Evolutionary conservation across 2,329 filamentous ascomycete species (phyloP).

Genomic region (Pseudocercospora macadamiae): DNA sequence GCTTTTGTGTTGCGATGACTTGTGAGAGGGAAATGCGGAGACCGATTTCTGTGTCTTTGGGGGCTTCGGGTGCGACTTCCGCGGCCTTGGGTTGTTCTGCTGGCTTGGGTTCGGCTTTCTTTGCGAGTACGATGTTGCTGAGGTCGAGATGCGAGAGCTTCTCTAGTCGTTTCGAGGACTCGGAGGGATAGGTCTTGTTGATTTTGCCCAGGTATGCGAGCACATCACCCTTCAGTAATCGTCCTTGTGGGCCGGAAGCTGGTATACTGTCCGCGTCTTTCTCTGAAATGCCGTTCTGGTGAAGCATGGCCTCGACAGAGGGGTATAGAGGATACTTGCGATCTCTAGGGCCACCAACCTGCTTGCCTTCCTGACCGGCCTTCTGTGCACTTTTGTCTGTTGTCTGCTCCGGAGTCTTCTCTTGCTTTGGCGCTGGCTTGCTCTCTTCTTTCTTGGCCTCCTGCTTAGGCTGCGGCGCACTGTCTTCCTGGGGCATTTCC

Average conservation of each 20-base stretch:
- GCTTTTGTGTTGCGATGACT: conserved; percentile 78
- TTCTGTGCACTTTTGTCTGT: conserved; percentile 14
- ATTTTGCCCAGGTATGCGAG: conserved; percentile 86
- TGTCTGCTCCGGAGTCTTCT: conserved; percentile 16
- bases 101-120: conserved; percentile 38
- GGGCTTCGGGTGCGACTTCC: conserved; percentile 45
- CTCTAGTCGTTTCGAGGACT: conserved; percentile 70
- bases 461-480: conserved; percentile 20
- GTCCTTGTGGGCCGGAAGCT: conserved; percentile 82
- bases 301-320: conserved; percentile 80
- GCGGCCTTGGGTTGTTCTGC: conserved; percentile 50
- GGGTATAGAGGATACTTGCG: conserved; percentile 76
- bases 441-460: conserved; percentile 19
- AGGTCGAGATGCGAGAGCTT: conserved; percentile 85
- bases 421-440: conserved; percentile 12
- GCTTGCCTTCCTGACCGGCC: conserved; percentile 23
- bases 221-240: conserved; percentile 92
- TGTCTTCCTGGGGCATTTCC: conserved; percentile 73
- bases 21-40: conserved; percentile 77
- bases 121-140: conserved; percentile 86
- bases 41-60: conserved; percentile 62
- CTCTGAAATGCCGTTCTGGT: conserved; percentile 74
- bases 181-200: conserved; percentile 68
- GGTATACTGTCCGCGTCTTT: conserved; percentile 79
- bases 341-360: conserved; percentile 57